Evolutionary conservation across 2,329 filamentous ascomycete species (phyloP).

Genomic region (Diaporthe vexans): DNA sequence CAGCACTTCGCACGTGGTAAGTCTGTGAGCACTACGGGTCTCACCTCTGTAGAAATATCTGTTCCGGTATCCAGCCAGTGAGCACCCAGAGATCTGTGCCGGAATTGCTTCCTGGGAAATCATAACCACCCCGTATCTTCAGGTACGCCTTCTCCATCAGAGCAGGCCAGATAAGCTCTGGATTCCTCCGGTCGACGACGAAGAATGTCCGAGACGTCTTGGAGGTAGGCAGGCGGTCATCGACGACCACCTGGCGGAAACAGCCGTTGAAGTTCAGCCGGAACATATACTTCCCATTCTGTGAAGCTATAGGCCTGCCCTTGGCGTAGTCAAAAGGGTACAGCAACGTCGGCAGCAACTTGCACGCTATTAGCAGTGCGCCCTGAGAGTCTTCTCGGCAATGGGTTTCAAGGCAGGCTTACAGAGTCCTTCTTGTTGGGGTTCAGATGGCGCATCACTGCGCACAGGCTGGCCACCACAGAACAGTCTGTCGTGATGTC

Average conservation of each 20-base stretch:
- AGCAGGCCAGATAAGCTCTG: constrained; percentile 89
- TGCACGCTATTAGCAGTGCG: not conserved
- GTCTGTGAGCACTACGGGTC: not conserved
- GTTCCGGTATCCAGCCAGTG: constrained; percentile 97
- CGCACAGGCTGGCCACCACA: constrained; percentile 94
- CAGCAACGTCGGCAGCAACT: constrained; percentile 80
- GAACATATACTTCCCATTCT: constrained; percentile 90
- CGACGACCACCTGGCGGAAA: constrained; percentile 87
- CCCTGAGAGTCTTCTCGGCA: not conserved
- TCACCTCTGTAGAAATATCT: constrained; percentile 87
- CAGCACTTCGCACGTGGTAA: not conserved
- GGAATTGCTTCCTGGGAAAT: constrained; percentile 97
- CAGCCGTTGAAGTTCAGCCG: constrained; percentile 97
- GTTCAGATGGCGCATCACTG: constrained; percentile 78
- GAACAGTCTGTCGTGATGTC: constrained; percentile 97
- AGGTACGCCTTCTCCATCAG: constrained; percentile 96
- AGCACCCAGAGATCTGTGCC: constrained; percentile 94
- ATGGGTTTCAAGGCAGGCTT: constrained; percentile 46
- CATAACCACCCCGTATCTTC: constrained; percentile 94
- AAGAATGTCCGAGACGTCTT: constrained; percentile 82
- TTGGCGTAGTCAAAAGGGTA: constrained; percentile 78
- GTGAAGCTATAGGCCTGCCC: constrained; percentile 73
- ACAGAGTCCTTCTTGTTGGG: constrained; percentile 76
- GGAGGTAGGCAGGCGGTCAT: constrained; percentile 87
- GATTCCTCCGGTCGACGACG: constrained; percentile 88